phyloP scores from a whole-genome alignment of 129 eudicot species.

The Logfia minima region DNA sequence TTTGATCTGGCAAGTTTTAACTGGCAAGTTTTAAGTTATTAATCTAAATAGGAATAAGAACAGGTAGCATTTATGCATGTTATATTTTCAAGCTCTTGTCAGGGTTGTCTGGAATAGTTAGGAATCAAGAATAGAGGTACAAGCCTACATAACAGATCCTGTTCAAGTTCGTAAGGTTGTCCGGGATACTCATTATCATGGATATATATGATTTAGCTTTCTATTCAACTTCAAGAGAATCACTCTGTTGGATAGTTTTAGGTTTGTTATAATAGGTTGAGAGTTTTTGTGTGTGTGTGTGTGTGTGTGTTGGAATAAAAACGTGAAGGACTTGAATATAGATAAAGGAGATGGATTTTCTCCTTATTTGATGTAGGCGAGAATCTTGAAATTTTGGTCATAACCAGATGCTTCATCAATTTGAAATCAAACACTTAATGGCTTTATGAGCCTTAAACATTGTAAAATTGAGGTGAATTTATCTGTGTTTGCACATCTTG shows the following conservation, averaged over 20 bases:
- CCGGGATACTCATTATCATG: neutral
- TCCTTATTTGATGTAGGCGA: neutral
- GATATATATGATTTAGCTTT: neutral
- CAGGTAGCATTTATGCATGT: neutral
- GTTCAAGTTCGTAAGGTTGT: neutral
- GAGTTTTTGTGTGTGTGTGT: no score
- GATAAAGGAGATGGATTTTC: neutral
- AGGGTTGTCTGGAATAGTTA: neutral
- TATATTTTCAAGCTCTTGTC: neutral
- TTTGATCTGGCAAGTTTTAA: conserved; percentile 1
- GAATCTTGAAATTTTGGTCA: neutral
- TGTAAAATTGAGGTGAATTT: neutral
- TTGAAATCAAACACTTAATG: neutral
- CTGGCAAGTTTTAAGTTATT: neutral
- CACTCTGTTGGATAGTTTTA: neutral
- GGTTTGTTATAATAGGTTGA: neutral
- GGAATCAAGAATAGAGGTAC: neutral
- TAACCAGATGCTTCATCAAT: neutral
- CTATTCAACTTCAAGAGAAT: neutral
- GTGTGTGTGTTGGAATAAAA: neutral
- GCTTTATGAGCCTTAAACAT: no score
- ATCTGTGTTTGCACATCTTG: neutral
- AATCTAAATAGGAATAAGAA: neutral
- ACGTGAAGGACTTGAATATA: neutral
- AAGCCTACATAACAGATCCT: neutral